Conservation (phyloP, 495 filamentous ascomycete genomes). For the Penicillium subrubescens region DNA sequence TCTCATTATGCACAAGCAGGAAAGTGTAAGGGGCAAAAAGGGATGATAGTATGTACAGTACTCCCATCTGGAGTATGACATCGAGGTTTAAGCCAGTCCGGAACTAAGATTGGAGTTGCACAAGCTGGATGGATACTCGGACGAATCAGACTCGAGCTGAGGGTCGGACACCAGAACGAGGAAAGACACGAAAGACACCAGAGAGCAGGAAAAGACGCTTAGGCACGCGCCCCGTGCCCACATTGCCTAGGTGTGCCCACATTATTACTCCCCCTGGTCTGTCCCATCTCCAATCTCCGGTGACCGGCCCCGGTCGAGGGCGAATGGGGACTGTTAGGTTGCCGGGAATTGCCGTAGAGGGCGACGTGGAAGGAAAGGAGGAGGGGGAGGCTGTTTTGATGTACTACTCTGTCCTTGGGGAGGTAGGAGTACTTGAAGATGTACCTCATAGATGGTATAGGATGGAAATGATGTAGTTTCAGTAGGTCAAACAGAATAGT, state of each 20-base stretch:
- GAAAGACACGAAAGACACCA: conserved; percentile 7
- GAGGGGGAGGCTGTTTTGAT: neutral
- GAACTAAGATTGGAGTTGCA: neutral
- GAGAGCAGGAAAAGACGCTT: conserved; percentile 17
- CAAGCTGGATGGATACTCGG: neutral
- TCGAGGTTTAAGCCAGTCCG: neutral
- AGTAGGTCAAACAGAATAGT: neutral
- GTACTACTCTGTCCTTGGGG: neutral
- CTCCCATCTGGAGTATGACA: neutral
- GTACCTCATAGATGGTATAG: neutral
- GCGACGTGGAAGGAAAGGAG: conserved; percentile 1
- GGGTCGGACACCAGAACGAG: conserved; percentile 3
- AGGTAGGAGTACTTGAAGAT: neutral
- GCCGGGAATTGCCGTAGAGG: conserved; percentile 28
- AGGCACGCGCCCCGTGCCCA: conserved; percentile 22
- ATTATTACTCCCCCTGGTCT: neutral
- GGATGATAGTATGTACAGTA: neutral
- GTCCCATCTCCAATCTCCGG: conserved; percentile 24
- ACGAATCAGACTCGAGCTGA: conserved; percentile 6
- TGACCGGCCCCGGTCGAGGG: conserved; percentile 18
- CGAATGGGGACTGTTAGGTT: conserved; percentile 15
- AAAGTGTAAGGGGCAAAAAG: neutral
- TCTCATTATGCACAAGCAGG: neutral
- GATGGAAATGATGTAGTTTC: neutral
- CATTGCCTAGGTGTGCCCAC: neutral